Evolutionary conservation across 1,284 basidiomycete genomes (phyloP).

Genomic region (Apiotrichum veenhuisii): DNA sequence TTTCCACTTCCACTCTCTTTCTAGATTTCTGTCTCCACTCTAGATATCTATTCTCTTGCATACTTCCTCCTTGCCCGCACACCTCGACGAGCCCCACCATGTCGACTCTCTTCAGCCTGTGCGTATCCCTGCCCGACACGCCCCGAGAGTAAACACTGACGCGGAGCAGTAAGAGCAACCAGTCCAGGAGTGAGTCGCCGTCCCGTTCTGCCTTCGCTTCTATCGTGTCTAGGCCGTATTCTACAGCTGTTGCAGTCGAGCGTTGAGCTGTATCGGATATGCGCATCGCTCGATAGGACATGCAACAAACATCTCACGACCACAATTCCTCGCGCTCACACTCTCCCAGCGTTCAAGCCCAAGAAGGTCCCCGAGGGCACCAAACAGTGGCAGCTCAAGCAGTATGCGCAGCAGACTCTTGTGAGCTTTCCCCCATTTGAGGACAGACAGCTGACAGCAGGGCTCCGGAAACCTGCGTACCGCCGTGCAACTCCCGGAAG

Average conservation of each 20-base stretch:
- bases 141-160: conserved; percentile 19
- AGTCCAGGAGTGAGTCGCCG: conserved; percentile 40
- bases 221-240: no score
- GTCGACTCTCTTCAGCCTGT: conserved; percentile 45
- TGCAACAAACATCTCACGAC: no score
- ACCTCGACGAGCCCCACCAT: conserved; percentile 13
- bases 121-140: conserved; percentile 5
- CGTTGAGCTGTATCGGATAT: no score
- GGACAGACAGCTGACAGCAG: conserved; percentile 52
- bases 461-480: conserved; percentile 88
- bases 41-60: not conserved
- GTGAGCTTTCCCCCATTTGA: conserved; percentile 51
- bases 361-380: conserved; percentile 94
- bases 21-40: not conserved
- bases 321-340: conserved; percentile 16
- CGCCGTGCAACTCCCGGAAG: conserved; percentile 86
- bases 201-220: no score
- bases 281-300: no score
- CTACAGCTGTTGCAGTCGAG: no score
- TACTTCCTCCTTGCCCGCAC: not conserved
- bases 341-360: conserved; percentile 73
- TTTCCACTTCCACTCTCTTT: no score
- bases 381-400: conserved; percentile 93
- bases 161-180: conserved; percentile 37
- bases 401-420: conserved; percentile 94